Conservation (phyloP, 768 basidiomycete genomes). For the Lactarius deliciosus region DNA sequence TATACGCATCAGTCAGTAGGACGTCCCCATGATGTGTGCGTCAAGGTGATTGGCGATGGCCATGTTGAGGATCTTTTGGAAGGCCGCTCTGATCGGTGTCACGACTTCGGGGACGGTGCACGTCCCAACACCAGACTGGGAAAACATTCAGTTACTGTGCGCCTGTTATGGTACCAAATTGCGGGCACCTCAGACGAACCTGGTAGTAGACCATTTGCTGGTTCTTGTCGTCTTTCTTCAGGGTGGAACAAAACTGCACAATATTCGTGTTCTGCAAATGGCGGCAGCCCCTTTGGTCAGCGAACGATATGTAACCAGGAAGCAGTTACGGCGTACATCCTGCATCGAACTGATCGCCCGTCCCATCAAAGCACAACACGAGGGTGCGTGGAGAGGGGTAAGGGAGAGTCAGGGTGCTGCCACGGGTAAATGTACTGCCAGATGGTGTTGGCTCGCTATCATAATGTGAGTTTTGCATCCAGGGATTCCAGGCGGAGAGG, state of each 20-base stretch:
- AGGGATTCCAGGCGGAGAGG: too few species aligned
- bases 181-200: constrained; percentile 36
- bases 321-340: constrained; percentile 46
- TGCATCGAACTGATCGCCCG: constrained; percentile 65
- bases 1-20: not conserved
- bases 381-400: constrained; percentile 42
- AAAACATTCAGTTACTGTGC: not conserved
- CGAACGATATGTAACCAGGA: not conserved
- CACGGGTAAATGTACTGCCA: too few species aligned
- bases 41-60: constrained; percentile 64
- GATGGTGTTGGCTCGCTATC: too few species aligned
- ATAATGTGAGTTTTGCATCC: too few species aligned
- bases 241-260: constrained; percentile 63
- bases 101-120: constrained; percentile 63
- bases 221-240: constrained; percentile 60
- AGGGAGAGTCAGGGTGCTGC: too few species aligned
- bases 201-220: constrained; percentile 78
- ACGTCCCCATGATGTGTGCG: constrained; percentile 67
- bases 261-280: constrained; percentile 67
- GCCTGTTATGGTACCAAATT: not conserved
- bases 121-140: constrained; percentile 69
- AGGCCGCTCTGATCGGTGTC: constrained; percentile 53
- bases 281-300: not conserved
- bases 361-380: constrained; percentile 69
- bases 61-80: constrained; percentile 56